Evolutionary conservation across 768 basidiomycete genomes (phyloP), one percentile per base, ranked within the genome.

Genomic region (Brasilioporus rufonigricans): DNA sequence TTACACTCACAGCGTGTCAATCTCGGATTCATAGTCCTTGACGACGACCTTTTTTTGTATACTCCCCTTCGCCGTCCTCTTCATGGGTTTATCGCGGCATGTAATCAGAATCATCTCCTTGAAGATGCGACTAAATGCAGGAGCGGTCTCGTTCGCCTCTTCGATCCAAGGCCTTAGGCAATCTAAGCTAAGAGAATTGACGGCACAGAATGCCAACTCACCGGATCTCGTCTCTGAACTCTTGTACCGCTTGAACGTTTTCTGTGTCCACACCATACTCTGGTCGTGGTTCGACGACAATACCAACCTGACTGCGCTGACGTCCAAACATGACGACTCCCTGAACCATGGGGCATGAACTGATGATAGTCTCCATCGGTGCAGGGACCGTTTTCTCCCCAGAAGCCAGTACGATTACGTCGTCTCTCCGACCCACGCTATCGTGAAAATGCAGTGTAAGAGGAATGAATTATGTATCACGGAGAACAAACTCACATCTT

Each of bases 51-150:
- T 60, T 24, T 54, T 54, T 33, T 56, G 59, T 11, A 65, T 56
- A 4, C 61, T 70, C 7, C 65, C 71, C 40, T 72, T 72, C 1
- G 63, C 69, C 1, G 79, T 67, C 40, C 75, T 71, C 12, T 65
- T 61, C 26, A 82, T 59, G 0, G 80, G 80, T 52, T 78, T 78
- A 0, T 61, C 66, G 26, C 65, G 44, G 0, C 61, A 57, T 0
- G 78, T 65, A 14, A 80, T 62, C 14, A 81, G 32, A 39, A 82
- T 80, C 80, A 81, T 77, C 60, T 82, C 77, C 63, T 77, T 78
- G 70, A 76, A 79, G 7, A 79, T 70, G 9, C 73, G 65, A 32
- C 75, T 76, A 43, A 74, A 77, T 0, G 72, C 62, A 0, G 77
- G 78, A 0, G 76, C 68, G 0, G 56, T 55, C 16, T 47, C 56